Conservation (phyloP, 164 flowering plant species). For the Malania oleifera region DNA sequence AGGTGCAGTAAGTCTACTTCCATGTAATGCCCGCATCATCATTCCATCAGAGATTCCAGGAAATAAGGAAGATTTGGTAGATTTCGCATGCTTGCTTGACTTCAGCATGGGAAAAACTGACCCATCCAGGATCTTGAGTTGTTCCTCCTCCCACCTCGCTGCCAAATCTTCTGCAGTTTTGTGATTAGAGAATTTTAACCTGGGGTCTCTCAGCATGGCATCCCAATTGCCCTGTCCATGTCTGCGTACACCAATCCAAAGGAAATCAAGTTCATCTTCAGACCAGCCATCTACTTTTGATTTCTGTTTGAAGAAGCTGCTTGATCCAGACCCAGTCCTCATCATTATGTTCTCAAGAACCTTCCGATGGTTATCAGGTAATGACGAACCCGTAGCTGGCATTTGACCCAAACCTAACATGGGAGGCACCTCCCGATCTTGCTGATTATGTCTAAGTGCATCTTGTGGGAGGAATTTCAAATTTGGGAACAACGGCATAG, state of each 20-base stretch:
- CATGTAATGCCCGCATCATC: slow-evolving; percentile 78
- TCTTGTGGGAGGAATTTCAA: slow-evolving; percentile 48
- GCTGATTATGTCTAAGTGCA: slow-evolving; percentile 33
- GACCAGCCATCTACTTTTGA: slow-evolving; percentile 77
- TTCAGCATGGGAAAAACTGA: slow-evolving; percentile 28
- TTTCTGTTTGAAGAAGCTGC: slow-evolving; percentile 44
- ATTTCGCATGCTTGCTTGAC: slow-evolving; percentile 26
- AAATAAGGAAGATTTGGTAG: slow-evolving; percentile 37
- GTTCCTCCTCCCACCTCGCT: slow-evolving; percentile 80
- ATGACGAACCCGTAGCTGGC: slow-evolving; percentile 45
- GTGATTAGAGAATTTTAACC: slow-evolving; percentile 65
- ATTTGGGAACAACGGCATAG: slow-evolving; percentile 68
- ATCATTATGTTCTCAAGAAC: slow-evolving; percentile 88
- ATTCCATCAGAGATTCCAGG: slow-evolving; percentile 76
- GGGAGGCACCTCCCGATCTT: slow-evolving; percentile 44
- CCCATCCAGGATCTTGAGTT: slow-evolving; percentile 54
- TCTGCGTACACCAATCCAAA: slow-evolving; percentile 98
- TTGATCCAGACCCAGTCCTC: slow-evolving; percentile 70
- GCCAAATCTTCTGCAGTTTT: slow-evolving; percentile 64
- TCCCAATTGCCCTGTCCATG: slow-evolving; percentile 94
- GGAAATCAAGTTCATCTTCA: slow-evolving; percentile 92
- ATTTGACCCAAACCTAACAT: slow-evolving; percentile 53
- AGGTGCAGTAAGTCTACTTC: slow-evolving; percentile 47
- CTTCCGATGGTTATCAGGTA: slow-evolving; percentile 84
- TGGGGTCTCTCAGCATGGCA: slow-evolving; percentile 74